Base-by-base conservation (phyloP, 2,329 filamentous ascomycete species). In the Aspergillus persii region DNA sequence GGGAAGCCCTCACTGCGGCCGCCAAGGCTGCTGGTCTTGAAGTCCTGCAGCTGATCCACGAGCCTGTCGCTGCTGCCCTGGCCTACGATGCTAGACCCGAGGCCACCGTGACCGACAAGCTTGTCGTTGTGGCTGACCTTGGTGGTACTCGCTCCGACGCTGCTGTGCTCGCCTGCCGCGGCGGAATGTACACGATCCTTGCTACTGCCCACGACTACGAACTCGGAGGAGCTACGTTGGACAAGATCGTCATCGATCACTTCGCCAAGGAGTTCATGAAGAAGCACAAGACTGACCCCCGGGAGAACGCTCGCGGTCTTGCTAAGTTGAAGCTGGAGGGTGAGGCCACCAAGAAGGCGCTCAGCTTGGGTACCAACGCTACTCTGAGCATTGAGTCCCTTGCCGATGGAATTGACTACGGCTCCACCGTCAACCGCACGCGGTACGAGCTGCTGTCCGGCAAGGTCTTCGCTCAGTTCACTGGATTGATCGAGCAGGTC, bases 181-280 rank as follows among this genome's bases (percentile, higher is more conserved):
- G 92, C 63, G 95, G 95, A 74, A 94, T 98, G 82, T 98, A 98
- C 84, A 97, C 92, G 61, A 88, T 97, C 69, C 84, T 99, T 59
- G 92, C 95, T 23, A 96, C 94, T 11, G 87, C 89, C 31, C 95
- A 98, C 81, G 95, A 99, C 82, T 97, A 96, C 79, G 93, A 98
- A 73, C 90, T 94, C 67, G 88, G 91, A 58, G 95, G 95, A 71
- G 84, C 86, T 39, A 88, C 92, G 66, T 84, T 99, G 58, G 95
- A 99, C 81, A 86, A 95, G 75, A 89, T 94, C 53, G 84, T 99
- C 60, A 90, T 96, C 75, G 94, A 99, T 75, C 89, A 97, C 83
- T 97, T 98, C 69, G 90, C 94, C 69, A 99, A 99, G 84, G 95
- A 99, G 79, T 99, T 99, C 80, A 85, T 95, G 73, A 98, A 99